phyloP scores from a whole-genome alignment of 805 yeast genomes.

The Lipomyces yamanashiensis region DNA sequence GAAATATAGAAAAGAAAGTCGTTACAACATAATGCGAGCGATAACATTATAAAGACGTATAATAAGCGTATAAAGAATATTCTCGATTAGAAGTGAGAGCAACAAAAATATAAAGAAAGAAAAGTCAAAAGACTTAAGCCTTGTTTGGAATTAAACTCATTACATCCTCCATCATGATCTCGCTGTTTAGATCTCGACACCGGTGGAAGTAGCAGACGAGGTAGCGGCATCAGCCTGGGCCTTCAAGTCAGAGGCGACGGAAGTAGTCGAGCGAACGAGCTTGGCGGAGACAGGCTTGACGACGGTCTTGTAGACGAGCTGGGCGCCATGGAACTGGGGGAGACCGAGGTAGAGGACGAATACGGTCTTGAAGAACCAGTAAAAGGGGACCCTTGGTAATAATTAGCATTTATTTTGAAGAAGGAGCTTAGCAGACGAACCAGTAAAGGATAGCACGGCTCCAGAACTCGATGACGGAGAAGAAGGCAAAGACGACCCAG shows the following conservation, averaged over 20 bases:
- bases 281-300: constrained; percentile 47
- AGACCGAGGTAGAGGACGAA: constrained; percentile 85
- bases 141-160: background rate
- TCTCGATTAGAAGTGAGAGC: no score
- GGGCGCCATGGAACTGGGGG: constrained; percentile 89
- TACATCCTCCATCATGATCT: background rate
- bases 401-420: background rate
- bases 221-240: constrained; percentile 43
- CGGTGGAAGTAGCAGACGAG: constrained; percentile 38
- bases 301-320: constrained; percentile 62
- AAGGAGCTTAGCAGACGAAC: constrained; percentile 43
- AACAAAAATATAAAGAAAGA: background rate
- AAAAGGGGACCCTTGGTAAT: constrained; percentile 68
- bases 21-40: background rate
- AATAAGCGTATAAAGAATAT: no score
- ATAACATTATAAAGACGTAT: background rate
- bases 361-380: constrained; percentile 90
- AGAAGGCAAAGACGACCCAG: constrained; percentile 97
- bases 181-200: constrained; percentile 30
- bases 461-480: constrained; percentile 95
- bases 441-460: constrained; percentile 88
- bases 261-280: constrained; percentile 15
- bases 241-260: constrained; percentile 39
- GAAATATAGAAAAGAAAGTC: background rate
- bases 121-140: background rate